Evolutionary conservation across 768 basidiomycete genomes (phyloP).

Genomic region (Tubosaeta sp.): DNA sequence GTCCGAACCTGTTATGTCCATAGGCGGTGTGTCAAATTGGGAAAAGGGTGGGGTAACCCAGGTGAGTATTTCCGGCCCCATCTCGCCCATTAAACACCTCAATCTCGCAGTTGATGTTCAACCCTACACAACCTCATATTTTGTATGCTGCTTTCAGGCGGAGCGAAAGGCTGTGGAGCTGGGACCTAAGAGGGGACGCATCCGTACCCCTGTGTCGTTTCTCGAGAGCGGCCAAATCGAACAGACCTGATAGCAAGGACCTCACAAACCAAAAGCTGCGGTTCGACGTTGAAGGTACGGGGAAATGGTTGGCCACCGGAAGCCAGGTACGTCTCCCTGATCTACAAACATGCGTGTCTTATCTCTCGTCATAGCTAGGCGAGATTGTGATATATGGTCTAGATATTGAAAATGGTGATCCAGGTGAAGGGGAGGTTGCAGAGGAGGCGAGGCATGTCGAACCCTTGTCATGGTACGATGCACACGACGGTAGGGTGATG

Average conservation of each 20-base stretch:
- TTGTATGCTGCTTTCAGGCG: conserved; percentile 80
- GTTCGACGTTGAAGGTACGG: conserved; percentile 75
- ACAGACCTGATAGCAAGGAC: background rate
- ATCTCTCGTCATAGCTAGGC: conserved; percentile 45
- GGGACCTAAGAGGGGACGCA: conserved; percentile 71
- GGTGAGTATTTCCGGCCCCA: conserved; percentile 30
- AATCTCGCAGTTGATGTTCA: conserved; percentile 61
- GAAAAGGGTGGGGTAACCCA: conserved; percentile 43
- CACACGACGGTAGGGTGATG: conserved; percentile 51
- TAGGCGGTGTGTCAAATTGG: conserved; percentile 48
- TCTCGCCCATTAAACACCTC: background rate
- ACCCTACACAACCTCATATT: conserved; percentile 64
- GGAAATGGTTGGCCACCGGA: conserved; percentile 61
- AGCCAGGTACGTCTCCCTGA: conserved; percentile 49
- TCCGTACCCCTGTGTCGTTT: conserved; percentile 39
- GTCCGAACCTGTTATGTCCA: conserved; percentile 53
- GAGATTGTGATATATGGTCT: conserved; percentile 58
- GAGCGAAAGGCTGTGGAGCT: conserved; percentile 54
- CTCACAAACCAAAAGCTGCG: conserved; percentile 69
- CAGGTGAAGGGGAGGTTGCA: conserved; percentile 3
- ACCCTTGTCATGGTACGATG: conserved; percentile 41
- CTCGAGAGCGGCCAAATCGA: conserved; percentile 1
- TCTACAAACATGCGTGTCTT: background rate
- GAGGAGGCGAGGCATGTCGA: conserved; percentile 9
- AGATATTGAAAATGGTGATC: background rate